Conservation (phyloP, 2,329 filamentous ascomycete genomes). For the Fusarium zealandicum region DNA sequence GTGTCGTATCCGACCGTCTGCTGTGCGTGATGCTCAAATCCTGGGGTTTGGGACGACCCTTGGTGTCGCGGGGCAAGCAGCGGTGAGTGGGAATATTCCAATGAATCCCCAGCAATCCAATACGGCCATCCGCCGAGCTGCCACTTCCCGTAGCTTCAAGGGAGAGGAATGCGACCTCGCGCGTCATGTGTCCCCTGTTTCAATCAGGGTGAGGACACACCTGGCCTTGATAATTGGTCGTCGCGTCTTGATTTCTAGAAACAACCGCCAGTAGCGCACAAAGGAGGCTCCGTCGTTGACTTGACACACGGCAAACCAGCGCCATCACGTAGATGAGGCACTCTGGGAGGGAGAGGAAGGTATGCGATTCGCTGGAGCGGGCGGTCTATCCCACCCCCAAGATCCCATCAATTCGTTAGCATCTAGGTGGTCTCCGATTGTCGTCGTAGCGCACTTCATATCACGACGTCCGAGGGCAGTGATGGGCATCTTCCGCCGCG, state of each 20-base stretch:
- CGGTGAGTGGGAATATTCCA: slow-evolving; percentile 33
- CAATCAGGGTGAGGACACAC: slow-evolving; percentile 26
- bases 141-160: slow-evolving; percentile 25
- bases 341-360: slow-evolving; percentile 26
- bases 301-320: slow-evolving; percentile 23
- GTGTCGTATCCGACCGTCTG: slow-evolving; percentile 9
- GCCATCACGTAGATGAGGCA: slow-evolving; percentile 22
- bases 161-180: slow-evolving; percentile 34
- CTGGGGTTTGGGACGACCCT: slow-evolving; percentile 16
- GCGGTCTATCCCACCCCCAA: slow-evolving; percentile 34
- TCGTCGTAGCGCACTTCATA: slow-evolving; percentile 23
- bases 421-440: slow-evolving; percentile 30
- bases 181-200: slow-evolving; percentile 39
- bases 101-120: slow-evolving; percentile 22
- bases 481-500: slow-evolving; percentile 18
- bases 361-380: slow-evolving; percentile 28
- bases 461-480: slow-evolving; percentile 25
- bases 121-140: slow-evolving; percentile 31
- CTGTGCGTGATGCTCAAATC: slow-evolving; percentile 33
- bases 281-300: slow-evolving; percentile 36
- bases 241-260: slow-evolving; percentile 42
- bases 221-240: slow-evolving; percentile 36
- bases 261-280: slow-evolving; percentile 47
- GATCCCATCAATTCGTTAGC: slow-evolving; percentile 25
- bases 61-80: slow-evolving; percentile 32